Percentiles rank a stretch among this genome's conserved stretches.
Conservation (phyloP, 2,329 filamentous ascomycete species). For the Xylaria digitata region DNA sequence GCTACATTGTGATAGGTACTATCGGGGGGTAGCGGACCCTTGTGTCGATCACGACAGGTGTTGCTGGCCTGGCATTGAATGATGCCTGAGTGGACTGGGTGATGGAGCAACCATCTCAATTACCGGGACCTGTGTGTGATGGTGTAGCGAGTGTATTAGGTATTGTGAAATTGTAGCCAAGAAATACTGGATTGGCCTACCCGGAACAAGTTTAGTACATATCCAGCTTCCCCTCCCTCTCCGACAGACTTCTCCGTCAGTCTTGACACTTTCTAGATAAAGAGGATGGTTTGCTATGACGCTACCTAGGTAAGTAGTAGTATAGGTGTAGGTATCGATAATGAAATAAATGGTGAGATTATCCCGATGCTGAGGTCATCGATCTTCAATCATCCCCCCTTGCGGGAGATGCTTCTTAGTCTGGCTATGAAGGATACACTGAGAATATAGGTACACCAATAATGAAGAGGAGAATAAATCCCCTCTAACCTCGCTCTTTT, state of each 20-base stretch:
- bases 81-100: neutral
- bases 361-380: slow-evolving; percentile 33
- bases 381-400: slow-evolving; percentile 1
- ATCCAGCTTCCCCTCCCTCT: neutral
- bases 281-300: slow-evolving; percentile 5
- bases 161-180: slow-evolving; percentile 4
- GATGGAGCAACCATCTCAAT: slow-evolving; percentile 1
- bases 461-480: neutral
- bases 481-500: too few species aligned
- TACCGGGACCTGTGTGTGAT: slow-evolving; percentile 16
- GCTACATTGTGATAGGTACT: slow-evolving; percentile 16
- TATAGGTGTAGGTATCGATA: slow-evolving; percentile 2
- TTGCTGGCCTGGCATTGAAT: neutral
- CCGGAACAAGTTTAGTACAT: slow-evolving; percentile 31
- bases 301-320: slow-evolving; percentile 4
- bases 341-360: slow-evolving; percentile 7
- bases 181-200: slow-evolving; percentile 13
- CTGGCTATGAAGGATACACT: neutral
- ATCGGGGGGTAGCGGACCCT: slow-evolving; percentile 33
- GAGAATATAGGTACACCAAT: neutral
- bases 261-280: neutral
- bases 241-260: neutral
- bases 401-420: slow-evolving; percentile 5
- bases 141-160: too few species aligned
- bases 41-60: slow-evolving; percentile 42